A percentile compares a stretch with the other conserved stretches of the same genome.
Evolutionary conservation across 176 grass and related monocot genomes (phyloP).

Genomic region (Aegilops sharonensis): DNA sequence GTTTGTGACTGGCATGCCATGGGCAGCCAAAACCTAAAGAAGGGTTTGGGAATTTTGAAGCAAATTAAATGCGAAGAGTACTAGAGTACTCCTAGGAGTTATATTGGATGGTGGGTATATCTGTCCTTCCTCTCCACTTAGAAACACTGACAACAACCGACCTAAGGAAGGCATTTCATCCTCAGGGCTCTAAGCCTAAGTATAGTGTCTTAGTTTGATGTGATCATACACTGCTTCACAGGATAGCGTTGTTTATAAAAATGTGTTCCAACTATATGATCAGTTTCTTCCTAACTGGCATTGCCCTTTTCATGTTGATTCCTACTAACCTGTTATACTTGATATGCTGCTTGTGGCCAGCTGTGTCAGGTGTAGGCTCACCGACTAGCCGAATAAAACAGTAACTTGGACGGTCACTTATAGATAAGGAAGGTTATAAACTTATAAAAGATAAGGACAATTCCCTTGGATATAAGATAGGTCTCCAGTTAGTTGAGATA

Average conservation of each 20-base stretch:
- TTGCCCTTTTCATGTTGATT: not conserved
- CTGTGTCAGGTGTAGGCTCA: not conserved
- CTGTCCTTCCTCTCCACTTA: not conserved
- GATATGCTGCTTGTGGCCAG: not conserved
- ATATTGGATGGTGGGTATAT: not conserved
- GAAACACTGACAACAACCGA: not conserved
- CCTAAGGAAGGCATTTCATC: not conserved
- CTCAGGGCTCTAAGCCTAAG: not conserved
- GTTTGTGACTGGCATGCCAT: not conserved
- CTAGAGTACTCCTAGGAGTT: not conserved
- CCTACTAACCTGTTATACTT: slow-evolving; percentile 1
- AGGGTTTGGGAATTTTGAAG: not conserved
- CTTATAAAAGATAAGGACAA: not conserved
- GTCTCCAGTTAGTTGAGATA: slow-evolving; percentile 12
- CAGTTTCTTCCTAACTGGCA: not conserved
- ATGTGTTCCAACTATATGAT: not conserved
- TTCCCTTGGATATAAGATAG: not conserved
- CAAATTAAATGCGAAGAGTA: not conserved
- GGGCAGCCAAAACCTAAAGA: not conserved
- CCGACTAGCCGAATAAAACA: not conserved
- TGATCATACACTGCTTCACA: not conserved
- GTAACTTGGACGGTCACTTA: not conserved
- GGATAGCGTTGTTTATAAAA: not conserved
- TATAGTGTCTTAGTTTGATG: not conserved
- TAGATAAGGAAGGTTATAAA: not conserved